phyloP scores from a whole-genome alignment of 768 basidiomycete species.

The Lentinula aciculospora region DNA sequence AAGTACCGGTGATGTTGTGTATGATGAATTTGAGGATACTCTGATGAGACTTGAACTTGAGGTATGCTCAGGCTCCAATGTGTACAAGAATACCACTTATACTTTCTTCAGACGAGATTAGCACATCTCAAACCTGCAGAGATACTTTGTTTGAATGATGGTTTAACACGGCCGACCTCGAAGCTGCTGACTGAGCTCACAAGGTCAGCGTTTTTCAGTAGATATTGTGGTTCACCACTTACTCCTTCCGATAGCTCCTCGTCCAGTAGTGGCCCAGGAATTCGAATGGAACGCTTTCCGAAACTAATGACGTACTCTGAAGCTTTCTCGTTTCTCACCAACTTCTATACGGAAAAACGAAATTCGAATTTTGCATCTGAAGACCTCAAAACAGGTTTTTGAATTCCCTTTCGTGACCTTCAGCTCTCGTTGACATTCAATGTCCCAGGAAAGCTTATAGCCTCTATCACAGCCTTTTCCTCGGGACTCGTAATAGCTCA shows the following conservation, averaged over 20 bases:
- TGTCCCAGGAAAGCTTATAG: constrained; percentile 52
- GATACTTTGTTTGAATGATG: constrained; percentile 56
- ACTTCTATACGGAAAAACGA: constrained; percentile 58
- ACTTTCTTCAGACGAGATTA: constrained; percentile 67
- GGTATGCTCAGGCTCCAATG: constrained; percentile 29
- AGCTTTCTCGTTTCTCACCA: constrained; percentile 62
- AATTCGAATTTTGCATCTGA: constrained; percentile 33
- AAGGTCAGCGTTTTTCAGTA: constrained; percentile 34
- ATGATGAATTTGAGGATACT: constrained; percentile 87
- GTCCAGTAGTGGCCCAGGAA: constrained; percentile 31
- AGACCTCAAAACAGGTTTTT: constrained; percentile 37
- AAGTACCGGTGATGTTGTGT: constrained; percentile 87
- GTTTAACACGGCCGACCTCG: constrained; percentile 62
- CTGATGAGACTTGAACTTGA: constrained; percentile 88
- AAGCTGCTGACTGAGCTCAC: constrained; percentile 72
- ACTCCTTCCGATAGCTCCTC: constrained; percentile 11
- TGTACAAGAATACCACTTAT: constrained; percentile 1
- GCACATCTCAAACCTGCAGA: constrained; percentile 83
- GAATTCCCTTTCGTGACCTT: background rate
- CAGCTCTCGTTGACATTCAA: background rate
- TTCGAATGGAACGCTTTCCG: constrained; percentile 61
- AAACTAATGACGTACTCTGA: constrained; percentile 53
- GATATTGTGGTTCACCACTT: background rate
- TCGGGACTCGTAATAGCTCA: constrained; percentile 65
- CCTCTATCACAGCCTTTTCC: constrained; percentile 60